Evolutionary conservation across 768 basidiomycete species (phyloP).

Genomic region (Strobilomyces dryophilus): DNA sequence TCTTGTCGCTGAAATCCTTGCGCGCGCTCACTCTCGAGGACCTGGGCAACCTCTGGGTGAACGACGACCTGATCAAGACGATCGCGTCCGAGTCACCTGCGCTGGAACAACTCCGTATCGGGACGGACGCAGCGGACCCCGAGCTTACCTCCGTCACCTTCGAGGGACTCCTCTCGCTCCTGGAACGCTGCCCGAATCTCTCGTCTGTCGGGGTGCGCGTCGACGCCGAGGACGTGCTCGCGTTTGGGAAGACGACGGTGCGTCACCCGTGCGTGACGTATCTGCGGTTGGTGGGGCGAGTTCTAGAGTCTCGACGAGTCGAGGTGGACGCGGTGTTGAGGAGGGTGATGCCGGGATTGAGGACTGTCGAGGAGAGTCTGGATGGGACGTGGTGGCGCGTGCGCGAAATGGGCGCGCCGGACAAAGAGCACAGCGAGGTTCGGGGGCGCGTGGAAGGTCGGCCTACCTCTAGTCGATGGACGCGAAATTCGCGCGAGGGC

Average conservation of each 20-base stretch:
- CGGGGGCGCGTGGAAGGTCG: neutral
- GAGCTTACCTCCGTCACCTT: conserved; percentile 11
- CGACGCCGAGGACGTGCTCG: conserved; percentile 14
- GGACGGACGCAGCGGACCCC: neutral
- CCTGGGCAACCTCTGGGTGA: conserved; percentile 12
- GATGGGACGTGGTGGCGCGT: conserved; percentile 11
- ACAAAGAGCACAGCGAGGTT: neutral
- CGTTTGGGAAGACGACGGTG: conserved; percentile 10
- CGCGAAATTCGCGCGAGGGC: conserved; percentile 12
- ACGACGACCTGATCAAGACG: conserved; percentile 16
- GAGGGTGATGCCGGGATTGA: conserved; percentile 20
- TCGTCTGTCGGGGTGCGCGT: conserved; percentile 7
- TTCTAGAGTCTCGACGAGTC: conserved; percentile 10
- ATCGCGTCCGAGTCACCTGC: conserved; percentile 13
- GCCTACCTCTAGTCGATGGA: conserved; percentile 11
- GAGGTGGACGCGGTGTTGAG: conserved; percentile 20
- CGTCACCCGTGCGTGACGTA: conserved; percentile 11
- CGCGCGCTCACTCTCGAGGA: conserved; percentile 12
- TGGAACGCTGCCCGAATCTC: conserved; percentile 17
- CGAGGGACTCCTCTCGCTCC: conserved; percentile 18
- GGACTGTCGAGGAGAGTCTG: conserved; percentile 21
- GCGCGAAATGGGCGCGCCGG: conserved; percentile 6
- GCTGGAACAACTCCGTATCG: conserved; percentile 17
- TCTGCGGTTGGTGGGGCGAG: conserved; percentile 13
- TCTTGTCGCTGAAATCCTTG: conserved; percentile 10